phyloP scores from a whole-genome alignment of 1,139 yeast genomes.

The Protomyces arabidopsidicola region DNA sequence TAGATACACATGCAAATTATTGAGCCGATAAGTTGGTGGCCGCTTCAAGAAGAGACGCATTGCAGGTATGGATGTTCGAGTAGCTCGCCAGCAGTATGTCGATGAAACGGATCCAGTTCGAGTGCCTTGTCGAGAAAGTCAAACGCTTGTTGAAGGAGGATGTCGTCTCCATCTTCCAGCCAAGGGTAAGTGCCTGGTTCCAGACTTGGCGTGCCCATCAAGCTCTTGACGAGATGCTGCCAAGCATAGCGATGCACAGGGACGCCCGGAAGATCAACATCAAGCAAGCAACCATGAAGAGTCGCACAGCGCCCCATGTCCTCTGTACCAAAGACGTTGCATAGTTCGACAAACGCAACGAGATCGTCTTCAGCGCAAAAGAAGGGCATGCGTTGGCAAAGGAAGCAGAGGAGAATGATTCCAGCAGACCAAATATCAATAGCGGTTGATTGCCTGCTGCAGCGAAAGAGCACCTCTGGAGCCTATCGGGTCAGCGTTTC shows the following conservation, averaged over 20 bases:
- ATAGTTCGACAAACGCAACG: slow-evolving; percentile 28
- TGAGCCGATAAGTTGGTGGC: too few relatives aligned
- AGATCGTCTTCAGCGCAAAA: slow-evolving; percentile 30
- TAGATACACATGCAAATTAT: not conserved
- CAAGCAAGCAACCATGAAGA: slow-evolving; percentile 26
- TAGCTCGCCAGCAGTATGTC: slow-evolving; percentile 24
- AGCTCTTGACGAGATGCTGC: slow-evolving; percentile 7
- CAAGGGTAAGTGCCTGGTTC: slow-evolving; percentile 12
- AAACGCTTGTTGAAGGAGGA: slow-evolving; percentile 6
- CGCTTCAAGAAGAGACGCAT: not conserved
- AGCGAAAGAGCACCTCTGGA: slow-evolving; percentile 70
- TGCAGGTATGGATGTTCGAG: slow-evolving; percentile 27
- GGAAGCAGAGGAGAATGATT: slow-evolving; percentile 57
- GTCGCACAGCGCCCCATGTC: slow-evolving; percentile 30
- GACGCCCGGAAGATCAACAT: not conserved
- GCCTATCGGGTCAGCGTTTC: slow-evolving; percentile 41
- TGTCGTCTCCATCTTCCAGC: slow-evolving; percentile 6
- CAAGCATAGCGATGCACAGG: slow-evolving; percentile 1
- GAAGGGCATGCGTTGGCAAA: slow-evolving; percentile 50
- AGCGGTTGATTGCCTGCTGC: slow-evolving; percentile 65
- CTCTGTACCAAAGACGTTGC: slow-evolving; percentile 28
- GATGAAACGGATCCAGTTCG: slow-evolving; percentile 20
- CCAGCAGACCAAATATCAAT: slow-evolving; percentile 79
- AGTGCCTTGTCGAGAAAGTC: slow-evolving; percentile 27
- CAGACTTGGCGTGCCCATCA: not conserved